These are phyloP conservation scores for Penicillium sp. DNA, from an alignment of 2,329 filamentous ascomycete species.

Conservation along the genomic window DNA sequence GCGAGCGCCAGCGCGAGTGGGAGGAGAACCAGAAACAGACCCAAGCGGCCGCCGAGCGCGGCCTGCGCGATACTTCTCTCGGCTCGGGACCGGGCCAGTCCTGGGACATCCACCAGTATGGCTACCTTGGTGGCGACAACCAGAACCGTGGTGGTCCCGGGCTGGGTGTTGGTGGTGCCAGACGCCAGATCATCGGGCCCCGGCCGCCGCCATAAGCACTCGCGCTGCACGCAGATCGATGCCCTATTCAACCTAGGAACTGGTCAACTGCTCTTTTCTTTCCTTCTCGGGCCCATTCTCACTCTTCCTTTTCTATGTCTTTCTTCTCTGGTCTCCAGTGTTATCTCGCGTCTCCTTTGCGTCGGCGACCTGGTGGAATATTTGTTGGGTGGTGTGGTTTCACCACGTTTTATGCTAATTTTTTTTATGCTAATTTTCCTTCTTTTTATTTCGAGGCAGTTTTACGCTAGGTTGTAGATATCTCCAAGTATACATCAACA, in stretches of 20 bases:
- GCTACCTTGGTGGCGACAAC: slow-evolving; percentile 60
- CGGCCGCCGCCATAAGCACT: slow-evolving; percentile 46
- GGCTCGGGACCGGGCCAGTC: slow-evolving; percentile 49
- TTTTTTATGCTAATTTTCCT: slow-evolving; percentile 1
- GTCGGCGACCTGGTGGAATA: slow-evolving; percentile 15
- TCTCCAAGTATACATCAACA: too few species aligned
- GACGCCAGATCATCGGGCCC: slow-evolving; percentile 63
- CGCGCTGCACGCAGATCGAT: neutral
- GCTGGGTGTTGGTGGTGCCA: slow-evolving; percentile 53
- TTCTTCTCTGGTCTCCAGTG: neutral
- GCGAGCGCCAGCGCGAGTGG: slow-evolving; percentile 64
- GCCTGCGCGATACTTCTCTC: slow-evolving; percentile 37
- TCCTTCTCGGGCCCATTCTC: neutral
- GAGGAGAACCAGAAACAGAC: slow-evolving; percentile 58
- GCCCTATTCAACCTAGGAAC: slow-evolving; percentile 10
- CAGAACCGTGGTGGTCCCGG: slow-evolving; percentile 55
- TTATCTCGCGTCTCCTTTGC: slow-evolving; percentile 9
- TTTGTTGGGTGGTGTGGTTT: slow-evolving; percentile 14
- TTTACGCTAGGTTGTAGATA: slow-evolving; percentile 13
- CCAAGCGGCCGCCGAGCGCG: slow-evolving; percentile 40
- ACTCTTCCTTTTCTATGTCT: neutral
- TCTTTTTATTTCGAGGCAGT: neutral
- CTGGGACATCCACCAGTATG: slow-evolving; percentile 66
- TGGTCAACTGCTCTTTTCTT: neutral
- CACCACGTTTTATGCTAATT: slow-evolving; percentile 2